Base-by-base conservation (phyloP, 192 early-diverging fungal species). In the Podila epigama region DNA sequence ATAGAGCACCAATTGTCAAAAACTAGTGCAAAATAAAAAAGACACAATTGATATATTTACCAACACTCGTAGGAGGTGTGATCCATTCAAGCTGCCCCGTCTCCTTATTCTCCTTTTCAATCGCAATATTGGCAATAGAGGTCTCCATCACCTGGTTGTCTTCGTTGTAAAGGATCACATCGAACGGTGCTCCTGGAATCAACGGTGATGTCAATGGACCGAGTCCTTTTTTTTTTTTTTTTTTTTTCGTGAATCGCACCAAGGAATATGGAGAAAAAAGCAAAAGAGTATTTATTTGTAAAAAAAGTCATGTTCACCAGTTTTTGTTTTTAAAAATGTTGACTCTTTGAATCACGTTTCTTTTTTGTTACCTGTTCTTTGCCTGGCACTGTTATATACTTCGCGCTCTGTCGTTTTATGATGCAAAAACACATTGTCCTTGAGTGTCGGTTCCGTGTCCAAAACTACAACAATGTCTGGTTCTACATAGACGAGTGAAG, bases 331-430 rank as follows among this genome's bases (percentile, higher is more conserved):
- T n/a, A n/a, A n/a, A n/a, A n/a, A n/a, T n/a, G n/a, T n/a, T n/a
- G n/a, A n/a, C n/a, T n/a, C n/a, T 25, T 58, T 51, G 29, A 50
- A 18, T 62, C 27, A 16, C 54, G 44, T 44, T 5, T 41, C 33
- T 35, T 51, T 11, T 56, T n/a, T n/a, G n/a, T n/a, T 70, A 61
- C 77, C 25, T 39, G 53, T 60, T 15, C 87, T 60, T n/a, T 55
- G 54, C 31, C 85, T 66, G 4, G 87, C 85, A 5, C 64, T 54
- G 39, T 84, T 70, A 51, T 89, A 86, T 0, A 82, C 60, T 36
- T 66, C 58, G 3, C 87, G 79, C n/a, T 81, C 53, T 15, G 85
- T 89, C 3, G 87, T 87, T 66, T 89, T 89, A 55, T 89, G 82
- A n/a, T 42, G 48, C 33, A 89, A 22, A 22, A 48, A 48, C 44